These are phyloP conservation scores for Leccinum huronense DNA, from an alignment of 1,284 basidiomycete genomes.

Conservation along the genomic window DNA sequence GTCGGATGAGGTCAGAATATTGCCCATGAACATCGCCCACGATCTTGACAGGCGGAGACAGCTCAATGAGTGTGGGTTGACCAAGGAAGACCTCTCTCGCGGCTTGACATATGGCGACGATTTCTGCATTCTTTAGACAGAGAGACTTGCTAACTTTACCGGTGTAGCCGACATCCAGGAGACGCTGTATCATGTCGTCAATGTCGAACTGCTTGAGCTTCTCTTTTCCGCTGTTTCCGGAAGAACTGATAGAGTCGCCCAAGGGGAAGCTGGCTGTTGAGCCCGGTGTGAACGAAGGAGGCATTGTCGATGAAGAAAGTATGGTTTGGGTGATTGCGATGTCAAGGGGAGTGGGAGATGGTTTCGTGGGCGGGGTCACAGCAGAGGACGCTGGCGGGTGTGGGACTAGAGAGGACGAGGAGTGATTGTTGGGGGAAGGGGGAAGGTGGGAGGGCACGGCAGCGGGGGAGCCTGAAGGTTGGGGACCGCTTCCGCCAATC, in stretches of 20 bases:
- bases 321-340: slow-evolving; percentile 73
- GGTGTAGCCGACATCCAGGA: slow-evolving; percentile 96
- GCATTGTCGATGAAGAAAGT: slow-evolving; percentile 55
- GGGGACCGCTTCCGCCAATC: slow-evolving; percentile 32
- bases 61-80: slow-evolving; percentile 97
- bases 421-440: slow-evolving; percentile 33
- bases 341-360: slow-evolving; percentile 59
- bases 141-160: slow-evolving; percentile 98
- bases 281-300: slow-evolving; percentile 44
- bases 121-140: slow-evolving; percentile 96
- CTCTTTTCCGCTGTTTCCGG: slow-evolving; percentile 53
- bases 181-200: slow-evolving; percentile 97
- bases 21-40: slow-evolving; percentile 99
- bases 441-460: slow-evolving; percentile 30
- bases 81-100: slow-evolving; percentile 95
- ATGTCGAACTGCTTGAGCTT: slow-evolving; percentile 79
- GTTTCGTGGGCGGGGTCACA: slow-evolving; percentile 41
- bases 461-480: slow-evolving; percentile 31
- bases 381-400: slow-evolving; percentile 31
- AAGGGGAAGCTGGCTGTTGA: slow-evolving; percentile 43
- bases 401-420: slow-evolving; percentile 28
- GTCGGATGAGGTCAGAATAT: slow-evolving; percentile 95
- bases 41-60: slow-evolving; percentile 98
- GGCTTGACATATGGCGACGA: slow-evolving; percentile 93
- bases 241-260: slow-evolving; percentile 36